phyloP scores from a whole-genome alignment of 352 stramenopile genomes.

The Phytophthora idaei region DNA sequence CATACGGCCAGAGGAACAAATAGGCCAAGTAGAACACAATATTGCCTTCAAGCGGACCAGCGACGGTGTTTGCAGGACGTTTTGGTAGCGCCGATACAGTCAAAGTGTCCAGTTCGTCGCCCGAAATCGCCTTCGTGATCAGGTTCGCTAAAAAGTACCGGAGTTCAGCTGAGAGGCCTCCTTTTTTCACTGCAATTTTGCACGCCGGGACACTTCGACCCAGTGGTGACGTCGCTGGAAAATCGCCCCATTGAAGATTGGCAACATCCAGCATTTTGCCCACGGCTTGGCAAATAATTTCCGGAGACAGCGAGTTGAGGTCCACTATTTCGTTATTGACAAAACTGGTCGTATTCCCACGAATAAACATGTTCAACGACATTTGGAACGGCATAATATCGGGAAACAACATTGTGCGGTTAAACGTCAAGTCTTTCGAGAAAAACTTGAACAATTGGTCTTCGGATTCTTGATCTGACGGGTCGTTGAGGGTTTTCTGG shows the following conservation, averaged over 20 bases:
- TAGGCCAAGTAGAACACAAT: conserved; percentile 82
- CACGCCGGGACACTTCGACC: conserved; percentile 40
- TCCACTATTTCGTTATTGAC: conserved; percentile 6
- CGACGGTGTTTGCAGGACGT: conserved; percentile 47
- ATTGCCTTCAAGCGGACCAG: conserved; percentile 57
- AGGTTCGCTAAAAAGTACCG: conserved; percentile 48
- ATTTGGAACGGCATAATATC: conserved; percentile 64
- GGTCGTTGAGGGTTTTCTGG: conserved; percentile 34
- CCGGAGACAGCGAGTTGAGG: conserved; percentile 13
- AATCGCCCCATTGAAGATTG: conserved; percentile 53
- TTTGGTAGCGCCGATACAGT: conserved; percentile 44
- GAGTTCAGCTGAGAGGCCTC: conserved; percentile 26
- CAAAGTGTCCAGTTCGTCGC: conserved; percentile 52
- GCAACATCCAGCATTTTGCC: conserved; percentile 50
- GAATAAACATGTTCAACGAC: conserved; percentile 57
- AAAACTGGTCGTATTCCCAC: conserved; percentile 21
- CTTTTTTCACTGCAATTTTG: conserved; percentile 29
- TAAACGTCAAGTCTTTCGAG: conserved; percentile 31
- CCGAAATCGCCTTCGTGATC: conserved; percentile 25
- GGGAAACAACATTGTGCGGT: conserved; percentile 45
- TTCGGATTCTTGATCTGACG: conserved; percentile 23
- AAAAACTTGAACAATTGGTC: conserved; percentile 55
- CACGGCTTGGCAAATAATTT: conserved; percentile 44
- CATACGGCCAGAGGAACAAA: conserved; percentile 88
- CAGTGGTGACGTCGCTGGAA: conserved; percentile 42